Evolutionary conservation across 108 stramenopile species (phyloP).

Genomic region (Fragilaria crotonensis): DNA sequence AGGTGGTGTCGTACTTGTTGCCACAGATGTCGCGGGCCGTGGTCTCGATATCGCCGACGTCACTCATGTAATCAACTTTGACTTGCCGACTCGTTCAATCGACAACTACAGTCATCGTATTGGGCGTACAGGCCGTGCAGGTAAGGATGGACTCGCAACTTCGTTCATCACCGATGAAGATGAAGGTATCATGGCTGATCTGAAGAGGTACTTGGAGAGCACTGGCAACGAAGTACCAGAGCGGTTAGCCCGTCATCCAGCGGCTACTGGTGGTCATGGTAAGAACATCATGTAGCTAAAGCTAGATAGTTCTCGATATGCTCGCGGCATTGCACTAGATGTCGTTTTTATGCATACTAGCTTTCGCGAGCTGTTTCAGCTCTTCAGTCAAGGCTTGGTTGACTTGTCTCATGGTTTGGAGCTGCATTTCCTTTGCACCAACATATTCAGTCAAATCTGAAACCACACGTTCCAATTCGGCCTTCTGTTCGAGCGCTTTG

Average conservation of each 20-base stretch:
- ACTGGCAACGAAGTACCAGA: conserved; percentile 72
- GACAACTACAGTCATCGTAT: conserved; percentile 97
- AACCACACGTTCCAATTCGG: conserved; percentile 69
- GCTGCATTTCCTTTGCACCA: conserved; percentile 73
- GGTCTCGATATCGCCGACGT: conserved; percentile 97
- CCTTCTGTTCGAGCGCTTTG: conserved; percentile 31
- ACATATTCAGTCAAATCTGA: conserved; percentile 69
- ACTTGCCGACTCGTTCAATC: conserved; percentile 86
- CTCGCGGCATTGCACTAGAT: conserved; percentile 14
- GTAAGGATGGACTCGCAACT: conserved; percentile 89
- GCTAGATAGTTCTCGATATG: neutral
- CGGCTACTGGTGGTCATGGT: conserved; percentile 22
- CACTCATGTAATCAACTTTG: conserved; percentile 94
- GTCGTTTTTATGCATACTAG: conserved; percentile 36
- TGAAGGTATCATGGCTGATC: conserved; percentile 83
- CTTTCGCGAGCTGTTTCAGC: conserved; percentile 29
- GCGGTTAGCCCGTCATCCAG: conserved; percentile 66
- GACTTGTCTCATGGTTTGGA: conserved; percentile 67
- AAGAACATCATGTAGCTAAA: neutral
- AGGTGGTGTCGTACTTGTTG: conserved; percentile 78
- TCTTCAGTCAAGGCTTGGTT: conserved; percentile 59
- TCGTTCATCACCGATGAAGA: conserved; percentile 92
- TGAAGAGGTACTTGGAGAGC: conserved; percentile 73
- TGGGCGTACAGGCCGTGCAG: conserved; percentile 97
- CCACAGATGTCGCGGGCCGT: conserved; percentile 96